Evolutionary conservation across 2,329 filamentous ascomycete species (phyloP).

Genomic region (Coniochaeta sp.): DNA sequence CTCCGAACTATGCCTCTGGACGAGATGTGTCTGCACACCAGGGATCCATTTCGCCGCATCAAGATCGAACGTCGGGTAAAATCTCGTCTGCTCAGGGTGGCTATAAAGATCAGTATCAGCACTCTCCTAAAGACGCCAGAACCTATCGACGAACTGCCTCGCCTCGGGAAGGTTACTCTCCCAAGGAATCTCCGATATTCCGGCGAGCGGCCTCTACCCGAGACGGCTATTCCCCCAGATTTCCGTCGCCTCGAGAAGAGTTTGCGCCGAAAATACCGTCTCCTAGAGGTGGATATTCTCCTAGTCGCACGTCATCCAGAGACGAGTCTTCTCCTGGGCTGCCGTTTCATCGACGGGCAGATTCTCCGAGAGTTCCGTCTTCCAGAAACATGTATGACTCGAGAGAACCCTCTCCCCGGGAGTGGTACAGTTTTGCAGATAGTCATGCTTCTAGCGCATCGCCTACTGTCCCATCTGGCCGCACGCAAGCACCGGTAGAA

Average conservation of each 20-base stretch:
- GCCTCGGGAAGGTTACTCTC: background rate
- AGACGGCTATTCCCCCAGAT: background rate
- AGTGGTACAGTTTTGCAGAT: background rate
- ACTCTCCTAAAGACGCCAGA: background rate
- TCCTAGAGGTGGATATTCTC: background rate
- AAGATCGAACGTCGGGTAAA: background rate
- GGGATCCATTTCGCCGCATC: background rate
- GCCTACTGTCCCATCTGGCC: background rate
- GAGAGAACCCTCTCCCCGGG: background rate
- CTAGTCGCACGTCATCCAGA: background rate
- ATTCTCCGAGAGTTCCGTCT: background rate
- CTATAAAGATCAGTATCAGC: background rate
- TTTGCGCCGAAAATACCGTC: background rate
- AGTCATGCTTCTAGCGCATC: background rate
- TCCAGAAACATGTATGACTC: background rate
- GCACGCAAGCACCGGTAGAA: background rate
- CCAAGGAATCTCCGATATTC: background rate
- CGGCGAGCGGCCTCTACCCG: background rate
- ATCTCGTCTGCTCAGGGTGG: background rate
- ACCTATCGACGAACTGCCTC: background rate
- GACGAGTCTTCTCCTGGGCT: background rate
- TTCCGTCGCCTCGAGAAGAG: background rate
- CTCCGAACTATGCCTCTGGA: background rate
- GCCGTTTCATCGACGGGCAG: background rate
- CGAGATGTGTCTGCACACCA: background rate